Conservation (phyloP, 2,329 filamentous ascomycete genomes). For the Periconia sp. region DNA sequence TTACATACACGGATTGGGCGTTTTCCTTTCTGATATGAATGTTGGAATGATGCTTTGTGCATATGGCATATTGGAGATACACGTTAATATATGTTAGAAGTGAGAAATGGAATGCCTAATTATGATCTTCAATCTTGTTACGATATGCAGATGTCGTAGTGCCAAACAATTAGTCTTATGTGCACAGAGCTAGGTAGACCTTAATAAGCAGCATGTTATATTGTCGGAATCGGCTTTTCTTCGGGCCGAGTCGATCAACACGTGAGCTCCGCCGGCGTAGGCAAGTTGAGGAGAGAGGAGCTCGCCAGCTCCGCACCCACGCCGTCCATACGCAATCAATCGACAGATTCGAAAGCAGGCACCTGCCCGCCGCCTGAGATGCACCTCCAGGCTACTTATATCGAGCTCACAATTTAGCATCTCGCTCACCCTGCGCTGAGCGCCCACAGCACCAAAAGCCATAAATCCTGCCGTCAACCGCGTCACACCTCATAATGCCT, state of each 20-base stretch:
- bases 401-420: conserved; percentile 21
- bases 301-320: conserved; percentile 12
- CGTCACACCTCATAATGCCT: conserved; percentile 39
- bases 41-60: too few relatives aligned
- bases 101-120: too few relatives aligned
- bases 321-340: conserved; percentile 21
- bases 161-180: too few relatives aligned
- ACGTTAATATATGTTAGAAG: too few relatives aligned
- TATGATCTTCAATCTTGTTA: too few relatives aligned
- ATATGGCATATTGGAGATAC: too few relatives aligned
- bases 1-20: too few relatives aligned
- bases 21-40: too few relatives aligned
- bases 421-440: conserved; percentile 20
- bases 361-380: conserved; percentile 32
- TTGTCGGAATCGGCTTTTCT: too few relatives aligned
- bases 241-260: neutral
- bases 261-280: neutral
- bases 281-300: neutral
- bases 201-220: too few relatives aligned
- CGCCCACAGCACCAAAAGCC: conserved; percentile 20
- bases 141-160: too few relatives aligned
- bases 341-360: conserved; percentile 27
- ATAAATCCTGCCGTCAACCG: conserved; percentile 19
- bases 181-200: too few relatives aligned
- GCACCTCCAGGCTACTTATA: conserved; percentile 29